Evolutionary conservation across 2,329 filamentous ascomycete genomes (phyloP), one percentile per base, ranked within the genome.

Genomic region (Neonectria hederae): DNA sequence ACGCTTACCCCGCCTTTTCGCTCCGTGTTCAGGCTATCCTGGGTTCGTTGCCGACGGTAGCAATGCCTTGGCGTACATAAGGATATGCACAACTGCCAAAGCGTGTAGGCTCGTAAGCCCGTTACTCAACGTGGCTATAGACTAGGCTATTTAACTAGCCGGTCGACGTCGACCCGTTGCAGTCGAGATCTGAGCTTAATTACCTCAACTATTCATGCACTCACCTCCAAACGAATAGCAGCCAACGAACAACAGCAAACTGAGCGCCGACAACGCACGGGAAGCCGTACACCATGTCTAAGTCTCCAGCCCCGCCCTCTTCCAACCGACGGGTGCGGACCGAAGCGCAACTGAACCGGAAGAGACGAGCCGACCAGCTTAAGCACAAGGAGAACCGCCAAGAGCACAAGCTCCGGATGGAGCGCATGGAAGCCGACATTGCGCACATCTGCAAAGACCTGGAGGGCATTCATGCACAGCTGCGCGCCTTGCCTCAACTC

Each of bases 391-490:
- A 68, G 48, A 75, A 74, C 51, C 65, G 73, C 0, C 69, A 69
- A 26, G 70, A 75, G 56, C 72, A 68, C 58, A 75, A 75, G 54
- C 38, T 54, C 1, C 67, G 73, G 0, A 68, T 75, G 60, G 71
- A 75, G 42, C 65, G 69, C 7, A 74, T 75, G 59, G 73, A 75
- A 35, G 63, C 67, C 1, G 72, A 75, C 53, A 66, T 75, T 26
- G 59, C 68, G 0, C 59, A 68, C 48, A 71, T 74, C 28, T 60
- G 69, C 21, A 65, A 64, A 48, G 69, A 64, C 40, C 68, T 74
- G 17, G 69, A 66, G 30, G 65, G 65, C 26, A 55, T 74, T 7
- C 54, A 68, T 11, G 40, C 59, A 2, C 71, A 73, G 30, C 58
- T 73, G 21, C 63, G 62, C 22, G 65, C 54, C 24, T 22, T 64